Evolutionary conservation across 2,329 filamentous ascomycete genomes (phyloP).

Genomic region (Aspergillus sp.): DNA sequence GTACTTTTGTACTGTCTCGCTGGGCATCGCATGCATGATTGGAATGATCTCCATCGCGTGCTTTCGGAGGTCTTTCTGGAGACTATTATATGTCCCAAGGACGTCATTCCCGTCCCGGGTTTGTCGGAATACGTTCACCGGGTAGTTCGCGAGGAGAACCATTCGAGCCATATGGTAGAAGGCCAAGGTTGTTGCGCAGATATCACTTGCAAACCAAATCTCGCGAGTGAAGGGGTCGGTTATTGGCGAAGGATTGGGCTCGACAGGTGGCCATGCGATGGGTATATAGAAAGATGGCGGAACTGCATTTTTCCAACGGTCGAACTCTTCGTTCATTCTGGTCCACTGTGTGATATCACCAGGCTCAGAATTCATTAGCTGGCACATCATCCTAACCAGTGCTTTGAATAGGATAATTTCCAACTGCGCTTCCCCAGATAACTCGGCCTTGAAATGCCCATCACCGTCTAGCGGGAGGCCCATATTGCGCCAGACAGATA

Average conservation of each 20-base stretch:
- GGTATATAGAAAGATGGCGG: background rate
- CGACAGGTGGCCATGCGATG: background rate
- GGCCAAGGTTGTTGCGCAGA: slow-evolving; percentile 15
- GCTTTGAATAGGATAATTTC: background rate
- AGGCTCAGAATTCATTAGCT: background rate
- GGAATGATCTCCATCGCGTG: slow-evolving; percentile 7
- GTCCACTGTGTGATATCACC: background rate
- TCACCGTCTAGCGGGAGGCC: background rate
- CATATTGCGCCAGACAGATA: slow-evolving; percentile 4
- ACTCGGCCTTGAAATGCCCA: background rate
- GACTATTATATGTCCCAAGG: background rate
- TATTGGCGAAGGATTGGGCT: background rate
- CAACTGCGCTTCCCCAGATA: background rate
- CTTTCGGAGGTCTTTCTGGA: background rate
- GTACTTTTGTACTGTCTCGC: slow-evolving; percentile 11
- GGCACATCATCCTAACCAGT: slow-evolving; percentile 6
- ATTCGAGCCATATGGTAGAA: slow-evolving; percentile 23
- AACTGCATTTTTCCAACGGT: background rate
- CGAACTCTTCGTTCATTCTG: background rate
- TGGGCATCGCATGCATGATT: slow-evolving; percentile 14
- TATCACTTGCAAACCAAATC: slow-evolving; percentile 17
- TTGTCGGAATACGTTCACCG: background rate
- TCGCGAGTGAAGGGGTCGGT: background rate
- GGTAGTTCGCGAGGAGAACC: slow-evolving; percentile 13
- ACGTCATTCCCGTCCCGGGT: background rate